Percentiles rank a stretch among this genome's conserved stretches.
These are phyloP conservation scores for Auricularia sp. DNA, from an alignment of 768 basidiomycete genomes.

Conservation along the genomic window DNA sequence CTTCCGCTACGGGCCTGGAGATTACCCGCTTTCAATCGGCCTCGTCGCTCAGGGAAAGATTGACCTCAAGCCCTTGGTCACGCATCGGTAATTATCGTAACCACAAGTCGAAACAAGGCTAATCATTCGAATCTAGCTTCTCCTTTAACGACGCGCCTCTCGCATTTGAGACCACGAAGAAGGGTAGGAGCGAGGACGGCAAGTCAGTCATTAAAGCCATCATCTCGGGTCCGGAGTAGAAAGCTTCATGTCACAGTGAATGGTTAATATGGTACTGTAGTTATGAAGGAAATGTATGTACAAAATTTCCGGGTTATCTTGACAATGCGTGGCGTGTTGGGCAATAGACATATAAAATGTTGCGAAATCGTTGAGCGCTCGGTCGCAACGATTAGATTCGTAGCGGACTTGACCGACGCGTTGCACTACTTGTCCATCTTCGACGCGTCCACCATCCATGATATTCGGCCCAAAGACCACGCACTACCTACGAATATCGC, in stretches of 20 bases:
- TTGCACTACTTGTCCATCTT: too few relatives aligned
- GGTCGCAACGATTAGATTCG: too few relatives aligned
- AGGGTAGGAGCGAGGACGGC: conserved; percentile 77
- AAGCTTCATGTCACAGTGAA: too few relatives aligned
- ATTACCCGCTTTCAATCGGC: conserved; percentile 76
- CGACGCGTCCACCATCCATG: conserved; percentile 28
- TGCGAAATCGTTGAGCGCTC: too few relatives aligned
- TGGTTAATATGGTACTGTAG: too few relatives aligned
- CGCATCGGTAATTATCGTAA: conserved; percentile 52
- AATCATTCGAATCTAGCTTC: conserved; percentile 22
- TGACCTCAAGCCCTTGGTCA: conserved; percentile 79
- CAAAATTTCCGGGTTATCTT: too few relatives aligned
- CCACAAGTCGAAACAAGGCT: not conserved
- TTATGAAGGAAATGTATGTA: too few relatives aligned
- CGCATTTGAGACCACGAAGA: conserved; percentile 74
- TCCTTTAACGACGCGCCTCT: conserved; percentile 63
- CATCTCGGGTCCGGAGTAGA: conserved; percentile 68
- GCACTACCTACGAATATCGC: conserved; percentile 74
- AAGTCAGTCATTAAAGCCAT: conserved; percentile 83
- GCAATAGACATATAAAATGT: too few relatives aligned
- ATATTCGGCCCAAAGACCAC: conserved; percentile 62
- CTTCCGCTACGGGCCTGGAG: conserved; percentile 90
- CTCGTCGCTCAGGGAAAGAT: conserved; percentile 74
- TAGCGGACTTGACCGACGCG: too few relatives aligned
- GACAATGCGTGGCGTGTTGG: too few relatives aligned